Conservation (phyloP, 352 stramenopile species). For the Saprolegnia parasitica region DNA sequence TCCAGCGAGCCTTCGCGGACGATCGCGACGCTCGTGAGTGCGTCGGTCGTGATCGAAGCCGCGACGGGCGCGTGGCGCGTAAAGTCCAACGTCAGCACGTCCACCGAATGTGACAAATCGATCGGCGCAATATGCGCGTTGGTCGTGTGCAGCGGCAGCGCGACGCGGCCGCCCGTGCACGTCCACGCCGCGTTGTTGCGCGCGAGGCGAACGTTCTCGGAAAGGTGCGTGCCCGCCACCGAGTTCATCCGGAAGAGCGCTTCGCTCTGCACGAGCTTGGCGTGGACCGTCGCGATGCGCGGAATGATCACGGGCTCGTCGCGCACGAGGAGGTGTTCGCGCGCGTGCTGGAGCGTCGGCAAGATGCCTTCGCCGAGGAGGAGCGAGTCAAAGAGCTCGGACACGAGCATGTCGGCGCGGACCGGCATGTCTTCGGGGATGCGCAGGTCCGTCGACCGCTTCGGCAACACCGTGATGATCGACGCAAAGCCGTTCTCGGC, state of each 20-base stretch:
- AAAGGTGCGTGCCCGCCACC: constrained; percentile 36
- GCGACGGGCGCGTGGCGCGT: constrained; percentile 35
- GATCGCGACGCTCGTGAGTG: constrained; percentile 33
- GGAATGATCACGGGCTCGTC: constrained; percentile 60
- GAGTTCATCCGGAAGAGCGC: constrained; percentile 66
- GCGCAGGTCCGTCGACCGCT: constrained; percentile 68
- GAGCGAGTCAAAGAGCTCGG: constrained; percentile 89
- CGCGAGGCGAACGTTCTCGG: constrained; percentile 39
- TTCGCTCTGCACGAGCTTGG: constrained; percentile 62
- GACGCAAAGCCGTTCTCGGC: constrained; percentile 50
- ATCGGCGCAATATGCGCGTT: constrained; percentile 39
- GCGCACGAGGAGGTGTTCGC: constrained; percentile 49
- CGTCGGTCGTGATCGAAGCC: constrained; percentile 35
- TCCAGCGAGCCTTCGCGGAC: constrained; percentile 41
- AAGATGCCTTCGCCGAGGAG: constrained; percentile 87
- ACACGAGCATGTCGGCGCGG: constrained; percentile 88
- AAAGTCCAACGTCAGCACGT: constrained; percentile 67
- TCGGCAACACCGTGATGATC: constrained; percentile 70
- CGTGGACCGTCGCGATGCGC: constrained; percentile 58
- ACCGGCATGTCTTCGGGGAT: constrained; percentile 42
- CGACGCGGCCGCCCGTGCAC: constrained; percentile 58
- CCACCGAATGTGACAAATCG: constrained; percentile 40
- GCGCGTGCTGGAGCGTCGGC: constrained; percentile 74
- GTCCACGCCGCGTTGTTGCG: constrained; percentile 51
- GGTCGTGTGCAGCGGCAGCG: constrained; percentile 59